Percentiles rank a stretch among this genome's conserved stretches.
These are phyloP conservation scores for Diplodia corticola DNA, from an alignment of 2,329 filamentous ascomycete species.

Conservation along the genomic window DNA sequence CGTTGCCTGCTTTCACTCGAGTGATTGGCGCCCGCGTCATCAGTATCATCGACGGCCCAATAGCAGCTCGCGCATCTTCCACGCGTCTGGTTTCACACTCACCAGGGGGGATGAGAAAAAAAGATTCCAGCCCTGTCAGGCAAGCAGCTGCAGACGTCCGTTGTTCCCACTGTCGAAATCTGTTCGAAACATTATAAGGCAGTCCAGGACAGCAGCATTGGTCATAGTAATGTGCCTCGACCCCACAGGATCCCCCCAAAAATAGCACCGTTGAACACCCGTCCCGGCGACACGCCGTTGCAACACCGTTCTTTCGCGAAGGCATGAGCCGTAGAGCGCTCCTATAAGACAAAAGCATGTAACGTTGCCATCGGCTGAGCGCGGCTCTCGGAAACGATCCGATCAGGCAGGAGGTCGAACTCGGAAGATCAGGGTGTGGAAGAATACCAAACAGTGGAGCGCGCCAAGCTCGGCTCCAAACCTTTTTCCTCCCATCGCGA, in stretches of 20 bases:
- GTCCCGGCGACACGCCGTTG: background rate
- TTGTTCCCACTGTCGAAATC: background rate
- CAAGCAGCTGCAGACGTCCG: too few species aligned
- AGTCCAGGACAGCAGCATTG: background rate
- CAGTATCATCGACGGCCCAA: background rate
- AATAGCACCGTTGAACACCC: background rate
- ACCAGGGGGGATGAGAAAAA: background rate
- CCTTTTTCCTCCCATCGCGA: background rate
- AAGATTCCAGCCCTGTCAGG: background rate
- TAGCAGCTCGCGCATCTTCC: background rate
- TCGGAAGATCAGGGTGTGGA: background rate
- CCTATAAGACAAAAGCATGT: background rate
- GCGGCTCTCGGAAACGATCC: background rate
- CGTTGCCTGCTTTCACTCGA: background rate
- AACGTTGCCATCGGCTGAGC: background rate
- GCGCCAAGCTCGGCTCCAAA: background rate
- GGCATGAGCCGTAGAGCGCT: background rate
- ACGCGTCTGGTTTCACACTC: background rate
- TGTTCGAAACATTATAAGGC: background rate
- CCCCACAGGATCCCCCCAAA: background rate
- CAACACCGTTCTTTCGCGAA: background rate
- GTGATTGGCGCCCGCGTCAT: background rate
- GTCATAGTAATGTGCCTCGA: background rate
- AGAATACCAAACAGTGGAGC: background rate
- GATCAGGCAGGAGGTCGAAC: background rate